A percentile compares a stretch with the other conserved stretches of the same genome.
These are phyloP conservation scores for Avena atlantica DNA, from an alignment of 176 grass and related monocot genomes.

Conservation along the genomic window DNA sequence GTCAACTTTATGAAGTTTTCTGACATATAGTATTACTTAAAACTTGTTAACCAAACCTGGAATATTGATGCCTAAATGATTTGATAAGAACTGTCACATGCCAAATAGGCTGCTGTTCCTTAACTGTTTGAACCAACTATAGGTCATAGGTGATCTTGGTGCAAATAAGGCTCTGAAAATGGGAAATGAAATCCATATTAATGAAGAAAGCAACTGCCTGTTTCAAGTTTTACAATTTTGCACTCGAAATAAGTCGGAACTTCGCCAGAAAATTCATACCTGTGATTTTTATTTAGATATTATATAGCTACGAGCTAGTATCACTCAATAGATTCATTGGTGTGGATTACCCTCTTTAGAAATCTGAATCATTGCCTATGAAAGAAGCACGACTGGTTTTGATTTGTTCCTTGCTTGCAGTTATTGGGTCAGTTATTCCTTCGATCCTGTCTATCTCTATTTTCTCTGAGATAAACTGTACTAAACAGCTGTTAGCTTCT, in stretches of 20 bases:
- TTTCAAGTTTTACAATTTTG: constrained; percentile 25
- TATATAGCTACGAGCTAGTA: constrained; percentile 28
- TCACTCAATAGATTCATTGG: neutral
- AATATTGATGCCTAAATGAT: constrained; percentile 11
- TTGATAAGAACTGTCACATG: constrained; percentile 26
- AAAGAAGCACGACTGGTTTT: constrained; percentile 14
- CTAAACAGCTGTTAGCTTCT: neutral
- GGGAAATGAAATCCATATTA: neutral
- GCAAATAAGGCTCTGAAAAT: constrained; percentile 29
- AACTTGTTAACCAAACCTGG: constrained; percentile 10
- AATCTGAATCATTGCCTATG: constrained; percentile 7
- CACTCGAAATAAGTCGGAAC: constrained; percentile 12
- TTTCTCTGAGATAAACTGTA: constrained; percentile 26
- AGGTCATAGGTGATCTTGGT: neutral
- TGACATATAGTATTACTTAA: constrained; percentile 36
- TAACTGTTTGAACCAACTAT: constrained; percentile 31
- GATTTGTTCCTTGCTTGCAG: neutral
- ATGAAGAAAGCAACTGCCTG: neutral
- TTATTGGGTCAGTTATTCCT: neutral
- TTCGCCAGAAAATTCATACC: neutral
- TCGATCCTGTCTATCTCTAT: constrained; percentile 20
- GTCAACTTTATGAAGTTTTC: constrained; percentile 21
- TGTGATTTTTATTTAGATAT: neutral
- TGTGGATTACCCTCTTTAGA: neutral
- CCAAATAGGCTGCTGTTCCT: constrained; percentile 1